Evolutionary conservation across 2,329 filamentous ascomycete genomes (phyloP), one percentile per base, ranked within the genome.

Genomic region (Venturia effusa): DNA sequence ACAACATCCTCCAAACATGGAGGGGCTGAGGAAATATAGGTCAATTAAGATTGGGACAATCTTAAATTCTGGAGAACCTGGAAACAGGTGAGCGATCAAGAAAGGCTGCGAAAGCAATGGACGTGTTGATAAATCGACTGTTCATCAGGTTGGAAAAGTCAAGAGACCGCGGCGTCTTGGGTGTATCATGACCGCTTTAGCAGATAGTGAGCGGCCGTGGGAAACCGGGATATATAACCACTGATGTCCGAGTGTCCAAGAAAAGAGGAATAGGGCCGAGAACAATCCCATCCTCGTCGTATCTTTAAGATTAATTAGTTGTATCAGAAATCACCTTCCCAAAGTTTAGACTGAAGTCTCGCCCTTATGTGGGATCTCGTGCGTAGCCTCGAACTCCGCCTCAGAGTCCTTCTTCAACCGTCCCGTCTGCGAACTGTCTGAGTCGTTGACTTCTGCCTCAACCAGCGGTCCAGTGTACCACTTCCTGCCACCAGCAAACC

Each of bases 391-490:
- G 30, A 39, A 60, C 19, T 40, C 59, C 15, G 59, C 40, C 22
- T 43, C 37, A 3, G 22, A 3, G 15, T 60, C 34, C 37, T 40
- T 27, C n/a, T 60, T 60, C 37, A 43, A 41, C 7, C 17, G 19
- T 40, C 34, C 59, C 41, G 34, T 41, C 13, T 60, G 59, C 34
- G 59, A 60, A 40, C 59, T 60, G 34, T 40, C 37, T 7, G 37
- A 40, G 34, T 60, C 62, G 34, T 41, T 57, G 57, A 66, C 55
- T 24, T 66, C 59, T 7, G 65, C 59, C 54, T 68, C 66, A 19
- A 68, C 62, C 17, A 67, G 34, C 30, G 67, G 67, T 19, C 67
- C 67, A n/a, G 65, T 67, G 43, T 68, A 68, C 41, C 54, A 67
- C 22, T 64, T 65, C 54, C 63, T 61, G 32, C 66, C 67, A 48